Base-by-base conservation (phyloP, 352 stramenopile species). In the Peronospora belbahrii region DNA sequence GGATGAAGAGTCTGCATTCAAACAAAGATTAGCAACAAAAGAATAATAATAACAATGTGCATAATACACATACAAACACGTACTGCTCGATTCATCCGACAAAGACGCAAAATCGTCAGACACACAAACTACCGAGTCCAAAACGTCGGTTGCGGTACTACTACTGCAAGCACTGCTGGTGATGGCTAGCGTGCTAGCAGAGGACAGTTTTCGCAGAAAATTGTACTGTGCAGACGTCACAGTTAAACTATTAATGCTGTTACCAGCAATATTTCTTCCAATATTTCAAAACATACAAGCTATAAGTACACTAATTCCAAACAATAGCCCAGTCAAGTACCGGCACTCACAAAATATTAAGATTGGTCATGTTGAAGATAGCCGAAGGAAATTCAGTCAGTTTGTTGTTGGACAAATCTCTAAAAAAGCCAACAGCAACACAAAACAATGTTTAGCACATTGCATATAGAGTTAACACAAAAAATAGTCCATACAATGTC, bases 281-380 rank as follows among this genome's bases (percentile, higher is more conserved):
- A 20, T 4, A 40, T 17, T 24, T 2, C 13, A 40, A 0, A 18
- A 19, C 17, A 27, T 19, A 23, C 17, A 25, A 11, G 35, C 10
- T 31, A 20, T 40, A 6, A 48, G 41, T n/a, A 31, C 27, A 18
- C 28, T 18, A n/a, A 33, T 23, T 13, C 18, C 10, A 37, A 17
- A 55, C 15, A 15, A 32, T 31, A 42, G 24, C 24, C 5, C 24
- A 10, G 3, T 17, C 11, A 48, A 17, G 32, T 5, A 1, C 41
- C 24, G 6, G 4, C 19, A 70, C 72, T 42, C 49, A 85, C 74
- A 88, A 41, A n/a, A 65, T 56, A 5, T 64, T 77, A 49, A 88
- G 74, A 44, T 79, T 74, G 8, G 62, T 65, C 71, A 86, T 85
- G 45, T 79, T 77, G 59, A 86, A 88, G 6, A 88, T 66, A 2